A percentile compares a stretch with the other conserved stretches of the same genome.
These are phyloP conservation scores for Cercospora sp. DNA, from an alignment of 2,329 filamentous ascomycete species.

Conservation along the genomic window DNA sequence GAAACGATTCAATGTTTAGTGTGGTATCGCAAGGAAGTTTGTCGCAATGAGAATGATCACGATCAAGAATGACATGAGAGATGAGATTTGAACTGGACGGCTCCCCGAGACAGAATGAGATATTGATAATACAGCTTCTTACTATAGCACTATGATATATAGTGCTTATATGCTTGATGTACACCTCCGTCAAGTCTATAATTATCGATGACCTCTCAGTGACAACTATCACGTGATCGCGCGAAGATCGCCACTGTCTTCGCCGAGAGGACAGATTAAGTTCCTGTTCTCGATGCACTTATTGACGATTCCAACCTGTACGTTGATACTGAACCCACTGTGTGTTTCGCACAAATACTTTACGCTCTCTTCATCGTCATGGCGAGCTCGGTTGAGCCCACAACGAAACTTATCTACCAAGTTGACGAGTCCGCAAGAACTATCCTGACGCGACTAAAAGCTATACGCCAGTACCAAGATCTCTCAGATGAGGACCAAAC, in stretches of 20 bases:
- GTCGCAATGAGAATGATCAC: not conserved
- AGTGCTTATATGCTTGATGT: not conserved
- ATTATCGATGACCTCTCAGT: not conserved
- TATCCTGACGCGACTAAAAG: conserved; percentile 11
- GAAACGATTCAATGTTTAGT: conserved; percentile 13
- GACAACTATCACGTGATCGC: not conserved
- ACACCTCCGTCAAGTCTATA: not conserved
- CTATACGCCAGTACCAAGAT: conserved; percentile 1
- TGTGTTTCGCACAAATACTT: not conserved
- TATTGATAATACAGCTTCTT: not conserved
- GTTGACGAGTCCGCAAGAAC: conserved; percentile 13
- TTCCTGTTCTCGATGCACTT: not conserved
- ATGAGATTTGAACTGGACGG: not conserved
- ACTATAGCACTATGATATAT: not conserved
- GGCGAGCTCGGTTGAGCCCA: not conserved
- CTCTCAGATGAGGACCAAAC: conserved; percentile 2
- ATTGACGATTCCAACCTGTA: not conserved
- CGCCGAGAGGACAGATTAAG: not conserved
- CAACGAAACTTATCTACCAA: conserved; percentile 9
- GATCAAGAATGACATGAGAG: not conserved
- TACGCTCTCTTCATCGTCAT: not conserved
- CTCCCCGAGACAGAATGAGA: not conserved
- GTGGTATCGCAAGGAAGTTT: not conserved
- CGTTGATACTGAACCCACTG: not conserved
- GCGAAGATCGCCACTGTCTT: not conserved